A percentile compares a stretch with the other conserved stretches of the same genome.
phyloP scores from a whole-genome alignment of 768 basidiomycete genomes.

The Rhizopogon vesiculosus region DNA sequence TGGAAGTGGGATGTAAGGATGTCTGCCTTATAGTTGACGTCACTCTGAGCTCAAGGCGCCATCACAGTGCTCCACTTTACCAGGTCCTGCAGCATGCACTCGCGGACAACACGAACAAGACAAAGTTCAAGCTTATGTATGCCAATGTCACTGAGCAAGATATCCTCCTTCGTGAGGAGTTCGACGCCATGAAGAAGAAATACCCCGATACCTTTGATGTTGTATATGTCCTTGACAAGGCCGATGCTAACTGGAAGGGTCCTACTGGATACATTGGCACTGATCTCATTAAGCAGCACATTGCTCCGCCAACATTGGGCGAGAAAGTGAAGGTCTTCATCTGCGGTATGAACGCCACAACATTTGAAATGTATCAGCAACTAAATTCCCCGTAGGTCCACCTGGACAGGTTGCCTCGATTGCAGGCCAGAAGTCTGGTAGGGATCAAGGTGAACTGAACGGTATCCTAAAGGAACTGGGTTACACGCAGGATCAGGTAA shows the following conservation, averaged over 20 bases:
- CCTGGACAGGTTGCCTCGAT: slow-evolving; percentile 87
- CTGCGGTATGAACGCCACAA: slow-evolving; percentile 55
- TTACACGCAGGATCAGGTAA: slow-evolving; percentile 84
- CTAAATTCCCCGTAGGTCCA: slow-evolving; percentile 42
- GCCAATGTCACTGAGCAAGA: slow-evolving; percentile 88
- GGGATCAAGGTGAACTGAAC: slow-evolving; percentile 77
- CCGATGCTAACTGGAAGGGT: slow-evolving; percentile 53
- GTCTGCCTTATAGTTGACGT: background rate
- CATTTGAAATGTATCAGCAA: background rate
- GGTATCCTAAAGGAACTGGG: slow-evolving; percentile 86
- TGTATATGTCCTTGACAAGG: slow-evolving; percentile 84
- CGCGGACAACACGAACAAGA: slow-evolving; percentile 74
- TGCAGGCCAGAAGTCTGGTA: slow-evolving; percentile 85
- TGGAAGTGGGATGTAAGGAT: slow-evolving; percentile 81
- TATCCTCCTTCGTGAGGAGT: slow-evolving; percentile 79
- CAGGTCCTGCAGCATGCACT: slow-evolving; percentile 76
- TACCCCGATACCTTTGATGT: slow-evolving; percentile 72
- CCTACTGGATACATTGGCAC: slow-evolving; percentile 69
- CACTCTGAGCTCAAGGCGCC: background rate
- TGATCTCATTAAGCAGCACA: slow-evolving; percentile 69
- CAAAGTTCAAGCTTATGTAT: slow-evolving; percentile 91
- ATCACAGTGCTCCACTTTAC: slow-evolving; percentile 71
- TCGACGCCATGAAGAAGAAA: slow-evolving; percentile 65
- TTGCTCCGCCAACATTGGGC: slow-evolving; percentile 55
- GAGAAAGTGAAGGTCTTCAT: slow-evolving; percentile 88